Evolutionary conservation across 2,329 filamentous ascomycete genomes (phyloP).

Genomic region (Fusarium ramigenum): DNA sequence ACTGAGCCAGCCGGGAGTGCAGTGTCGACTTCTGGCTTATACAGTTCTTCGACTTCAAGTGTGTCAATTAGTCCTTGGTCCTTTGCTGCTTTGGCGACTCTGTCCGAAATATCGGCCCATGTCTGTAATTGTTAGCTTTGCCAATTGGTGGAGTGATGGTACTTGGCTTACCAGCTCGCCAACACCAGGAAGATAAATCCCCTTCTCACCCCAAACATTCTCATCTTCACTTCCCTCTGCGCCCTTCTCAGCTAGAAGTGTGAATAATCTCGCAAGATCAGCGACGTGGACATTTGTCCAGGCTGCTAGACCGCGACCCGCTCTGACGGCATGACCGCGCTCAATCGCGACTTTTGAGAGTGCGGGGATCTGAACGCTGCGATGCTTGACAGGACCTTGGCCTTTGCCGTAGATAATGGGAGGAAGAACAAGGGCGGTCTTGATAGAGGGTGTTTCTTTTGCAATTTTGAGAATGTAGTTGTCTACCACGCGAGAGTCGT

Average conservation of each 20-base stretch:
- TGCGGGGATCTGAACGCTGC: constrained; percentile 54
- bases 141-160: fast-evolving
- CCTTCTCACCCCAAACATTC: constrained; percentile 51
- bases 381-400: constrained; percentile 49
- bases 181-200: constrained; percentile 48
- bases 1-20: constrained; percentile 56
- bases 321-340: constrained; percentile 44
- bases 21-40: constrained; percentile 55
- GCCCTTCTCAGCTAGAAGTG: constrained; percentile 45
- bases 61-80: constrained; percentile 39
- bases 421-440: constrained; percentile 49
- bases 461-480: constrained; percentile 49
- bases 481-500: constrained; percentile 47
- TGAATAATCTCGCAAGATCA: constrained; percentile 46
- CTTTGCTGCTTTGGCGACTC: constrained; percentile 41
- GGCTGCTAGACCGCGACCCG: constrained; percentile 47
- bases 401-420: constrained; percentile 54
- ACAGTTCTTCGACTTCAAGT: constrained; percentile 42
- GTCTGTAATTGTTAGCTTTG: constrained; percentile 24
- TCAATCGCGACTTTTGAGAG: constrained; percentile 48
- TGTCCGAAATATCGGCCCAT: constrained; percentile 46
- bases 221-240: constrained; percentile 29
- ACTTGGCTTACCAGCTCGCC: constrained; percentile 41
- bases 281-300: constrained; percentile 51
- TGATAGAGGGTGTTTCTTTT: constrained; percentile 38